Base-by-base conservation (phyloP, 148 eudicot genomes). In the Fallopia convolvulus region DNA sequence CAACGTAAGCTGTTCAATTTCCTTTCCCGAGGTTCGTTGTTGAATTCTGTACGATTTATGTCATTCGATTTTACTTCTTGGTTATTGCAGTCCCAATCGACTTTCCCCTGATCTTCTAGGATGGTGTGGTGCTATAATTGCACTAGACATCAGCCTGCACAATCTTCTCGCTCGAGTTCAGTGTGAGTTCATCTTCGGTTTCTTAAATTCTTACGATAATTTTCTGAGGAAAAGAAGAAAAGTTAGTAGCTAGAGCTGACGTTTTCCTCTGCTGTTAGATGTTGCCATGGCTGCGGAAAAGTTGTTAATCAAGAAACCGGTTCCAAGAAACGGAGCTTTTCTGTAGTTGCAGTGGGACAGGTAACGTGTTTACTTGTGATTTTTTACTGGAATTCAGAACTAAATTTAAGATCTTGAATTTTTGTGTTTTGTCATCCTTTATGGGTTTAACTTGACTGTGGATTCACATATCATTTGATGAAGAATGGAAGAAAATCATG, bases 111-210 rank as follows among this genome's bases (percentile, higher is more conserved):
- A 68, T 36, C 18, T 2, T 33, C 42, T 13, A 68, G 21, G 72
- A 68, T 68, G 72, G 44, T 68, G 8, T 68, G 72, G 72, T 68
- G 72, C 72, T 36, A 2, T 36, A 68, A 68, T 36, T 68, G 72
- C 72, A 68, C 44, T 33, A 68, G 20, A 17, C 33, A 23, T 68
- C 72, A 36, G 72, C 72, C 72, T 33, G 44, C 21, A 15, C 72
- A 68, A 17, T 68, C 72, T 13, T 42, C 9, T 68, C 44, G 44
- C 20, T 68, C 46, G 18, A 68, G 72, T 68, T 68, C 18, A 68
- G 21, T 68, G 72, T 68, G 44, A 68, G 72, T 68, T 68, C 44
- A 68, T 36, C 72, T 68, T 15, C 44, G 4, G 6, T 55, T 8
- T 68, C 3, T 18, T 33, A 6, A 68, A 14, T 4, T 13, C 40